A percentile compares a stretch with the other conserved stretches of the same genome.
phyloP scores from a whole-genome alignment of 345 rosid species.

The Alliaria petiolata region DNA sequence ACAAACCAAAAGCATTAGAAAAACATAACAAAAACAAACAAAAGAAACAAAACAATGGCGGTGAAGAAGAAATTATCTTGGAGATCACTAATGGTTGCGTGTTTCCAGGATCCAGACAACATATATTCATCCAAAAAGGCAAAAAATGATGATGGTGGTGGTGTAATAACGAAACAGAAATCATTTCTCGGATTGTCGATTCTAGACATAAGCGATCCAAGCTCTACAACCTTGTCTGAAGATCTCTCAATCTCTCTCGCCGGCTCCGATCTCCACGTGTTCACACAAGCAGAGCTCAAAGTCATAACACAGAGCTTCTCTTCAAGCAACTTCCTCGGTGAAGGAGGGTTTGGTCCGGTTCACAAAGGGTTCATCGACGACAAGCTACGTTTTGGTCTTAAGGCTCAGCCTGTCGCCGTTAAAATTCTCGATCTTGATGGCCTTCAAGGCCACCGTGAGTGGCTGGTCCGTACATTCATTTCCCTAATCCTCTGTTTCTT shows the following conservation, averaged over 20 bases:
- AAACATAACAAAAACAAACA: not conserved
- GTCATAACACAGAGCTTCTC: conserved; percentile 77
- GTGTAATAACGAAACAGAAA: conserved; percentile 36
- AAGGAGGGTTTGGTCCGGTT: conserved; percentile 91
- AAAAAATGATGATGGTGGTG: conserved; percentile 36
- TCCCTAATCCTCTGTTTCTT: not conserved
- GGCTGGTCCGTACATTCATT: conserved; percentile 60
- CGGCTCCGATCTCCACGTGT: conserved; percentile 70
- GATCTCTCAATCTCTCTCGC: conserved; percentile 82
- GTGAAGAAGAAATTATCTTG: conserved; percentile 51
- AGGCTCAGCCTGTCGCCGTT: conserved; percentile 85
- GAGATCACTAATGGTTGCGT: conserved; percentile 45
- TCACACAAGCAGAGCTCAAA: conserved; percentile 67
- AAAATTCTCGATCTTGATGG: conserved; percentile 76
- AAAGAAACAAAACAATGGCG: conserved; percentile 8
- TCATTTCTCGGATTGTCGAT: conserved; percentile 56
- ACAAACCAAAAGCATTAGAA: conserved; percentile 14
- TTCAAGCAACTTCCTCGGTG: conserved; percentile 64
- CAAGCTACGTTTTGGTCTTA: conserved; percentile 63
- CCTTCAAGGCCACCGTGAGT: conserved; percentile 79
- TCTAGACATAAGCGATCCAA: conserved; percentile 64
- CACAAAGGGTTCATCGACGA: conserved; percentile 90
- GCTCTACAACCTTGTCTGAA: conserved; percentile 47
- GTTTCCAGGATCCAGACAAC: conserved; percentile 36
- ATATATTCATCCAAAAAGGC: conserved; percentile 23